Conservation (phyloP, 129 eudicot genomes). For the Ambrosia trifida region DNA sequence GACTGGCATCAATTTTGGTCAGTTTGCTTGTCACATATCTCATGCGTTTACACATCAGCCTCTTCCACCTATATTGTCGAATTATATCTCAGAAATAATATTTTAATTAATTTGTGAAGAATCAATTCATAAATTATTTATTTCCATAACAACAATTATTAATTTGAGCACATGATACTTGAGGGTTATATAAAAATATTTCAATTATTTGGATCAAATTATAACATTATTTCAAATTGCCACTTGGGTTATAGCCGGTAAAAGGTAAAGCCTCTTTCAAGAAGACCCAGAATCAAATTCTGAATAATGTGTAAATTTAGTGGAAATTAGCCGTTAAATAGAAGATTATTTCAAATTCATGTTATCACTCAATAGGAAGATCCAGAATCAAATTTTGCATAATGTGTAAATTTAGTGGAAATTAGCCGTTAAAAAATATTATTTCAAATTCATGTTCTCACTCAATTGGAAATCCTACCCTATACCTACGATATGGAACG, state of each 20-base stretch:
- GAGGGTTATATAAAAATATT: neutral
- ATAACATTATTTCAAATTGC: neutral
- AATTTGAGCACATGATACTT: neutral
- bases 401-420: too few species aligned
- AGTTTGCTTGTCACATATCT: constrained; percentile 28
- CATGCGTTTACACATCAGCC: constrained; percentile 18
- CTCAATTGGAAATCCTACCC: neutral
- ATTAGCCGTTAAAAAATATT: neutral
- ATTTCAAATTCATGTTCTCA: neutral
- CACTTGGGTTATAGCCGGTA: too few species aligned
- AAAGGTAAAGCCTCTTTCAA: too few species aligned
- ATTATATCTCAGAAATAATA: neutral
- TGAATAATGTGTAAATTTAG: too few species aligned
- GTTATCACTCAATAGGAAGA: neutral
- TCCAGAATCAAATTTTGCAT: too few species aligned
- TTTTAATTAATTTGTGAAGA: neutral
- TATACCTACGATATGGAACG: neutral
- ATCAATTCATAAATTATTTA: neutral
- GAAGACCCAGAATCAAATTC: too few species aligned
- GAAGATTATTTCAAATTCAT: neutral
- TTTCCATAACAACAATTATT: neutral
- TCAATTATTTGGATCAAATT: neutral
- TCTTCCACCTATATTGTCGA: constrained; percentile 8
- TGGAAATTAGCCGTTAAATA: too few species aligned
- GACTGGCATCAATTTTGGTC: constrained; percentile 22